phyloP scores from a whole-genome alignment of 1,139 yeast genomes.

The Kurtzmaniella quercitrusa region DNA sequence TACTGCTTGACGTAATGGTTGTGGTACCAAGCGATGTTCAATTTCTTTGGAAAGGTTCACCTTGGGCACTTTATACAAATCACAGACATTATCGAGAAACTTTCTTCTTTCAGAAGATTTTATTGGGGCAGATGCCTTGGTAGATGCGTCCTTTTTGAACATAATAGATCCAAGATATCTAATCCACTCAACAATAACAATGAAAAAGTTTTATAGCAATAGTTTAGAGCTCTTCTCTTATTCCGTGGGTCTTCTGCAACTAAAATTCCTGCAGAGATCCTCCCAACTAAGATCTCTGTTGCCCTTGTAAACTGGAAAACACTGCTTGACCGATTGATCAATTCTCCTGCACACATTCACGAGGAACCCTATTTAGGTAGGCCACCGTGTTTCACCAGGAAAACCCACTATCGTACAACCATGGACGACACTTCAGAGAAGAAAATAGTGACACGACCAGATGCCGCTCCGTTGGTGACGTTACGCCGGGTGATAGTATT shows the following conservation, averaged over 20 bases:
- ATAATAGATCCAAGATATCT: slow-evolving; percentile 20
- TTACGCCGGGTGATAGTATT: slow-evolving; percentile 13
- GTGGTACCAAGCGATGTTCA: slow-evolving; percentile 52
- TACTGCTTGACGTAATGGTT: slow-evolving; percentile 59
- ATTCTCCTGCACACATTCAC: not conserved
- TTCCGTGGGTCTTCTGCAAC: too few species aligned
- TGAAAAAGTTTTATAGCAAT: not conserved
- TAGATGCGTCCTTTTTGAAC: slow-evolving; percentile 63
- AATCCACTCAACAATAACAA: not conserved
- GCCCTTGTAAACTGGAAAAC: too few species aligned
- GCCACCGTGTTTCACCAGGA: not conserved
- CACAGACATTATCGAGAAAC: slow-evolving; percentile 45
- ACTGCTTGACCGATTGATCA: too few species aligned
- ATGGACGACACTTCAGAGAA: not conserved
- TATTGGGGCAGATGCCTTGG: slow-evolving; percentile 73
- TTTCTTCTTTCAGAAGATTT: slow-evolving; percentile 79
- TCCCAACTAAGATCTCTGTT: too few species aligned
- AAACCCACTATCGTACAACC: not conserved
- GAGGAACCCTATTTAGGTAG: too few species aligned
- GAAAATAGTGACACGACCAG: slow-evolving; percentile 3
- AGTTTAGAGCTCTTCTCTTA: not conserved
- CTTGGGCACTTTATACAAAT: slow-evolving; percentile 42
- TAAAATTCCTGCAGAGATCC: not conserved
- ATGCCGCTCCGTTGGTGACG: slow-evolving; percentile 1
- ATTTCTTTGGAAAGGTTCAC: slow-evolving; percentile 41